Evolutionary conservation across 176 grass and related monocot species (phyloP), one percentile per base, ranked within the genome.

Genomic region (Thinopyrum elongatum): DNA sequence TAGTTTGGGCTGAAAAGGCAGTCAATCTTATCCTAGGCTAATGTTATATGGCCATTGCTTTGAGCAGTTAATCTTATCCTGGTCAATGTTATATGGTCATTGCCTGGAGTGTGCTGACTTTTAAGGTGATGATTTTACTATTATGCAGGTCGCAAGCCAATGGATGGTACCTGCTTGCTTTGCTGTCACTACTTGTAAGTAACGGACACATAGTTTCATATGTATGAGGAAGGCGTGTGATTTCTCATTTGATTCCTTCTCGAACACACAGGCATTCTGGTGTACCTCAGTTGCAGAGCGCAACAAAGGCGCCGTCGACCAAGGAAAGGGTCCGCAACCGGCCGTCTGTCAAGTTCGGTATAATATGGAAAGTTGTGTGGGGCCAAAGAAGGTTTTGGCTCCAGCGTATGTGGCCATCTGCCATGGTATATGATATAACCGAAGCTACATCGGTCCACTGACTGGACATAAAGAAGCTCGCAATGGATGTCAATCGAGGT

Each of bases 121-220:
- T 68, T 33, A 5, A 23, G 30, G 4, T 36, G 51, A 74, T 70
- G 11, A 33, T 81, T 82, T 39, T 67, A 77, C 81, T 68, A 14
- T 47, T 74, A 41, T 86, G 63, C 86, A 98, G 96, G 92, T 92
- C 80, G 92, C 90, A 82, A 88, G 89, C 89, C 91, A 98, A 85
- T 98, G 95, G 95, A 87, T 98, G 82, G 65, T 98, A 89, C 96
- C 96, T 19, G 49, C 49, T 88, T 85, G 88, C 66, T 90, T 92
- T 75, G 87, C 86, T 79, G 93, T 79, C 70, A 83, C 85, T 28
- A 57, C 90, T 46, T 92, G 96, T 98, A 94, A 98, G 96, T 84
- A 86, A 63, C 82, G 25, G 63, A 29, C 26, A 77, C 31, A 22
- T 26, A 13, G 19, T 73, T 86, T 25, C 3, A 22, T 85, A 19